Evolutionary conservation across 352 stramenopile genomes (phyloP).

Genomic region (Phytophthora sojae): DNA sequence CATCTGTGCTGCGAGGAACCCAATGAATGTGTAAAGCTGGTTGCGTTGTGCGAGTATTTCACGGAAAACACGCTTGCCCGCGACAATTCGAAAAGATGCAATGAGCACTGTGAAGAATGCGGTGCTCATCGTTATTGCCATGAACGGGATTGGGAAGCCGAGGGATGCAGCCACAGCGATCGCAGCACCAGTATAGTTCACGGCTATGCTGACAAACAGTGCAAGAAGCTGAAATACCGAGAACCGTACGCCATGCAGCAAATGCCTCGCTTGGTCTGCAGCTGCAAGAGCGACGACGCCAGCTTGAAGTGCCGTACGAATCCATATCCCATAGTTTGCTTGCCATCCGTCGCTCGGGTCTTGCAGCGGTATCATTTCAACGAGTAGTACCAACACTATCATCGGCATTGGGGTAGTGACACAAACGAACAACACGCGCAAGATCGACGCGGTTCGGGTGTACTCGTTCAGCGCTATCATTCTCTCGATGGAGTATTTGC

Average conservation of each 20-base stretch:
- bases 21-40: slow-evolving; percentile 7
- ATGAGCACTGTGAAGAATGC: not conserved
- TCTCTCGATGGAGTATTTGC: slow-evolving; percentile 33
- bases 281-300: slow-evolving; percentile 3
- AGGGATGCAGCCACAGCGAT: slow-evolving; percentile 12
- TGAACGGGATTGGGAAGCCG: slow-evolving; percentile 29
- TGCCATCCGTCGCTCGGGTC: slow-evolving; percentile 19
- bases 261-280: slow-evolving; percentile 7
- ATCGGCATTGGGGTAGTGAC: slow-evolving; percentile 14
- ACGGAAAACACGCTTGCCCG: not conserved
- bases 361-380: slow-evolving; percentile 26
- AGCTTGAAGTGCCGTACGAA: slow-evolving; percentile 13
- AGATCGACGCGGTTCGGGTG: not conserved
- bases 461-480: slow-evolving; percentile 29
- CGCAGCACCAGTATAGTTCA: not conserved
- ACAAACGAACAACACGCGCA: slow-evolving; percentile 16
- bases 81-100: not conserved
- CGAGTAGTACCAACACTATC: slow-evolving; percentile 8
- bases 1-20: slow-evolving; percentile 20
- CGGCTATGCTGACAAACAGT: slow-evolving; percentile 5
- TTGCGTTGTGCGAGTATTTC: slow-evolving; percentile 1
- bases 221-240: slow-evolving; percentile 1
- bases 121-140: slow-evolving; percentile 9
- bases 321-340: slow-evolving; percentile 23
- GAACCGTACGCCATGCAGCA: slow-evolving; percentile 9